phyloP scores from a whole-genome alignment of 73 alveolate genomes.

The Halteria grandinella region DNA sequence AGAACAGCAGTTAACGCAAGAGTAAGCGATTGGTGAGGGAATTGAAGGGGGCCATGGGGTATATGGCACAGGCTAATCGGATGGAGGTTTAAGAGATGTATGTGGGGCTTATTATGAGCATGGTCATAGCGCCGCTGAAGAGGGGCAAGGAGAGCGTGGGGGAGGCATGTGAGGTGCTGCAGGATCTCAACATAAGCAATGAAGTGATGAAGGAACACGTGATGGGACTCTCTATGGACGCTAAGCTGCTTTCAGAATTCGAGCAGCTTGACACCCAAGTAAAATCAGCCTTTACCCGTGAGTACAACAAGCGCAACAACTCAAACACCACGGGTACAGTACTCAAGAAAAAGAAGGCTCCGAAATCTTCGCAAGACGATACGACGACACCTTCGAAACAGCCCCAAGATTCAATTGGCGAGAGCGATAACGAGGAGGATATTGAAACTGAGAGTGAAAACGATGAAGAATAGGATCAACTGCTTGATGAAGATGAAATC shows the following conservation, averaged over 20 bases:
- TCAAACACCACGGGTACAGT: not conserved
- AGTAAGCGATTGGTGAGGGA: conserved; percentile 83
- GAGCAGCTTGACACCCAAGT: not conserved
- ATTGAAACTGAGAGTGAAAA: too few species aligned
- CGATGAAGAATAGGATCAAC: too few species aligned
- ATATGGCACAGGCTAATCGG: too few species aligned
- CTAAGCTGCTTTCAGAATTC: not conserved
- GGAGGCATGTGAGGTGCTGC: conserved; percentile 47
- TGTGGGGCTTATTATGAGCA: too few species aligned
- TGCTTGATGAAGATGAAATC: too few species aligned
- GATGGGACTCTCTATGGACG: not conserved
- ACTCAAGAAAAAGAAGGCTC: not conserved
- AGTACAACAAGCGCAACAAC: not conserved
- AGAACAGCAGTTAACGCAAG: conserved; percentile 83
- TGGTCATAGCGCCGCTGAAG: too few species aligned
- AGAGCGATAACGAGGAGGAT: too few species aligned
- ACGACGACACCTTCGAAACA: too few species aligned
- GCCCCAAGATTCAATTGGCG: too few species aligned
- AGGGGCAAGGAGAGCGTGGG: conserved; percentile 65
- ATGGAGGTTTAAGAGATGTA: too few species aligned
- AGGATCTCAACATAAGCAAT: not conserved
- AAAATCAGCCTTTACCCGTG: not conserved
- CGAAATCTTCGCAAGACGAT: too few species aligned
- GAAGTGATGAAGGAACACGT: not conserved
- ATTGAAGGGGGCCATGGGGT: conserved; percentile 73